Evolutionary conservation across 129 eudicot genomes (phyloP), one percentile per base, ranked within the genome.

Genomic region (Flaveria trinervia): DNA sequence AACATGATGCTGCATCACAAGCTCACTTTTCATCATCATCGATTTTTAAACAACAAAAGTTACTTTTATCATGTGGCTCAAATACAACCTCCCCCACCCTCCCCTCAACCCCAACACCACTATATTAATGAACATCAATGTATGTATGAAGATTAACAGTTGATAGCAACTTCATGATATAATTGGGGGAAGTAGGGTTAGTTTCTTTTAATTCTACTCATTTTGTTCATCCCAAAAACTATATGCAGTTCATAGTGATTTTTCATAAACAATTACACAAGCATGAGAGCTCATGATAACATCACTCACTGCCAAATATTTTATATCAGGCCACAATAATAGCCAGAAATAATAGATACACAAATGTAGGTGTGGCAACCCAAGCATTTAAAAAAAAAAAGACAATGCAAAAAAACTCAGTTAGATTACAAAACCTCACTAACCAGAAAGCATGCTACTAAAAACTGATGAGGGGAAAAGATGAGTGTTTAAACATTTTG

Each of bases 361-460:
- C 2, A 48, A 2, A 70, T 2, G 49, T 44, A 48, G 23, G 59
- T 48, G 61, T 28, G 25, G 13, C 64, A 20, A 57, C 64, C 13
- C 64, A 57, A 20, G 64, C 64, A 57, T 57, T 57, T 57, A 4
- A 57, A 9, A 57, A 9, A 5, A 2, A 8, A 54, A 20, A 57
- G 64, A 22, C 33, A 20, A 20, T 20, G 64, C 9, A 57, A 2
- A 57, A 57, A 5, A 57, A 54, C 2, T 20, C 2, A 20, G 64
- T 57, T 57, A 20, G 2, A 20, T 57, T 18, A 28, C 64, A 57
- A 57, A 57, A 57, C 25, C 64, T 57, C 64, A 10, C 64, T 20
- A 57, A 20, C 33, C 64, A 57, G 28, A 11, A 57, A 57, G 30
- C 64, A 57, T 20, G 64, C 64, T 57, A 57, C 64, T 57, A 57